Conservation (phyloP, 2,329 filamentous ascomycete species). For the Colletotrichum theobromicola region DNA sequence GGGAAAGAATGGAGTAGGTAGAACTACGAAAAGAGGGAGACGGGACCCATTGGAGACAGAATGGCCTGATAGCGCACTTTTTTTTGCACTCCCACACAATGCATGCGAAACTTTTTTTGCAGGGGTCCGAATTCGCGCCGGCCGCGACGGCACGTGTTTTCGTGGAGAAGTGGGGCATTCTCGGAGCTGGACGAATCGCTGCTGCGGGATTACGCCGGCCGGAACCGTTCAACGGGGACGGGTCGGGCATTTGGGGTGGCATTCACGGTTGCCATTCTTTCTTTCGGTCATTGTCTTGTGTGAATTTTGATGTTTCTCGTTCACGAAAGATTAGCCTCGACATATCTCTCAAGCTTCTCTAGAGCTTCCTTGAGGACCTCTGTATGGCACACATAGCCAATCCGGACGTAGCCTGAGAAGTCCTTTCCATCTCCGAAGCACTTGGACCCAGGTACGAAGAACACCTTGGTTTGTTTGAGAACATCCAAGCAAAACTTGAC, state of each 20-base stretch:
- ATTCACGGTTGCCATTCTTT: background rate
- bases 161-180: background rate
- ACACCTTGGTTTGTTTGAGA: constrained; percentile 70
- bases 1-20: background rate
- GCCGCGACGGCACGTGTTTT: constrained; percentile 23
- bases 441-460: constrained; percentile 75
- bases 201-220: background rate
- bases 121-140: constrained; percentile 13
- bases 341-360: constrained; percentile 48
- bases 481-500: constrained; percentile 74
- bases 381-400: constrained; percentile 78
- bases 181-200: background rate
- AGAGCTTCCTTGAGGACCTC: constrained; percentile 71
- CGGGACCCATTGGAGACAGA: constrained; percentile 12
- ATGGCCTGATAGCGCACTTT: constrained; percentile 22
- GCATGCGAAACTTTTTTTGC: constrained; percentile 28
- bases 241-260: background rate
- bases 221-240: background rate
- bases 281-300: background rate
- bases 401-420: constrained; percentile 76
- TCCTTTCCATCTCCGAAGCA: constrained; percentile 73
- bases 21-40: constrained; percentile 9
- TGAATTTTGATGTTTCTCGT: background rate
- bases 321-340: constrained; percentile 25
- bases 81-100: constrained; percentile 16